A percentile compares a stretch with the other conserved stretches of the same genome.
Evolutionary conservation across 305 asterid species (phyloP).

Genomic region (Lippia alba): DNA sequence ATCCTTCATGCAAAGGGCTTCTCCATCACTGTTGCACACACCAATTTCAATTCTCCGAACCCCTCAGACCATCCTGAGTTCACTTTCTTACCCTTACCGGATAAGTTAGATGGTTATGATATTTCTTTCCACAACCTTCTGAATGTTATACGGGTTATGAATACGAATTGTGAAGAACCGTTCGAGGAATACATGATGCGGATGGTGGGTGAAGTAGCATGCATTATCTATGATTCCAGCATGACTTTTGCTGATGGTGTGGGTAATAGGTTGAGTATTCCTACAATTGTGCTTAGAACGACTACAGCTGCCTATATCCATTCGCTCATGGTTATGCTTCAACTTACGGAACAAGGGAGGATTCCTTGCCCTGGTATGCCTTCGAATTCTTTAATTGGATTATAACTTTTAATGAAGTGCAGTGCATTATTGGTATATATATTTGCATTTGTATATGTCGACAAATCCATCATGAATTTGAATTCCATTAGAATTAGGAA

Average conservation of each 20-base stretch:
- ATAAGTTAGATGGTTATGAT: conserved; percentile 14
- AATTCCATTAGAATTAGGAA: no score
- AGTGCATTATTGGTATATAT: no score
- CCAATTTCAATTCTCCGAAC: conserved; percentile 47
- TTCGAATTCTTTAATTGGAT: no score
- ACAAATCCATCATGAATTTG: no score
- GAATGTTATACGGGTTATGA: conserved; percentile 24
- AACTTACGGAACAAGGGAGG: conserved; percentile 24
- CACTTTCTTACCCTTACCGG: conserved; percentile 38
- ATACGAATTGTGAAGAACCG: conserved; percentile 26
- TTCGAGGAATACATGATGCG: conserved; percentile 27
- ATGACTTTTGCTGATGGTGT: conserved; percentile 43
- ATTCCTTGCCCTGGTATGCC: no score
- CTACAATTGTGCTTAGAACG: conserved; percentile 36
- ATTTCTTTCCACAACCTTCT: background rate
- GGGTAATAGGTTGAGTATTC: conserved; percentile 34
- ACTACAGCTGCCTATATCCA: conserved; percentile 28
- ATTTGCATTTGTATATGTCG: no score
- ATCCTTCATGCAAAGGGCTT: conserved; percentile 55
- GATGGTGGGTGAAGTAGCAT: conserved; percentile 18
- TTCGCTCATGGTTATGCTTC: conserved; percentile 15
- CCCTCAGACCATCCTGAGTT: conserved; percentile 45
- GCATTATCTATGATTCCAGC: conserved; percentile 43
- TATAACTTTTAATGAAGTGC: no score
- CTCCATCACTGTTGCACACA: conserved; percentile 50